Evolutionary conservation across 2,329 filamentous ascomycete species (phyloP), one percentile per base, ranked within the genome.

Genomic region (Claviceps spartinae): DNA sequence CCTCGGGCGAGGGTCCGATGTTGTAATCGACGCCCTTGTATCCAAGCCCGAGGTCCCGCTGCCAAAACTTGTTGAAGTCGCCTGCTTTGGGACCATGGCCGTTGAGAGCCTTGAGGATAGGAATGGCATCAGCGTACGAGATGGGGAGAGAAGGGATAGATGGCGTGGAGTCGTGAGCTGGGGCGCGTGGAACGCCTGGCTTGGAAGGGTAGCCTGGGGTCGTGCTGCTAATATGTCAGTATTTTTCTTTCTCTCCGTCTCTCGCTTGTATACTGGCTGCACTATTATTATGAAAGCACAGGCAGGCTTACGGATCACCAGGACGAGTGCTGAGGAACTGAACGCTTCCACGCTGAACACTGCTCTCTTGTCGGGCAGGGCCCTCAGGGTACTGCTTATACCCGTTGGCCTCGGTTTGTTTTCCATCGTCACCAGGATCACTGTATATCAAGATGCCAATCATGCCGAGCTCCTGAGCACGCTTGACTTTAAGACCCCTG

Each of bases 131-230:
- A 6, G 74, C 69, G 63, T 95, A 96, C 0, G 91, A 96, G 49
- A 97, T 86, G 4, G 91, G 91, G 1, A 96, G 71, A 0, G 91
- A 97, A 0, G 93, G 91, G 51, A 97, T 97, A 3, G 79, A 82
- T 0, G 93, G 87, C 36, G 85, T 93, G 6, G 78, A 77, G 30
- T 78, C 73, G 20, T 88, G 75, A 0, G 83, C 80, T 7, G 88
- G 80, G 53, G 81, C 74, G 24, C 91, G 83, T 38, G 88, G 86
- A 24, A 76, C 86, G n/a, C 85, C 91, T 5, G 90, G 91, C 65
- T 91, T 91, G 0, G 89, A 95, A 7, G 91, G 86, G 62, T 95
- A 96, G 11, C 93, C 93, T 18, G 89, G 88, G 0, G 93, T 97
- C 0, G 93, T 95, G 48, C 70, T 73, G 51, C 9, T 6, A 36